Percentiles rank a stretch among this genome's conserved stretches.
Conservation (phyloP, 2,329 filamentous ascomycete genomes). For the Venturia aucupariae region DNA sequence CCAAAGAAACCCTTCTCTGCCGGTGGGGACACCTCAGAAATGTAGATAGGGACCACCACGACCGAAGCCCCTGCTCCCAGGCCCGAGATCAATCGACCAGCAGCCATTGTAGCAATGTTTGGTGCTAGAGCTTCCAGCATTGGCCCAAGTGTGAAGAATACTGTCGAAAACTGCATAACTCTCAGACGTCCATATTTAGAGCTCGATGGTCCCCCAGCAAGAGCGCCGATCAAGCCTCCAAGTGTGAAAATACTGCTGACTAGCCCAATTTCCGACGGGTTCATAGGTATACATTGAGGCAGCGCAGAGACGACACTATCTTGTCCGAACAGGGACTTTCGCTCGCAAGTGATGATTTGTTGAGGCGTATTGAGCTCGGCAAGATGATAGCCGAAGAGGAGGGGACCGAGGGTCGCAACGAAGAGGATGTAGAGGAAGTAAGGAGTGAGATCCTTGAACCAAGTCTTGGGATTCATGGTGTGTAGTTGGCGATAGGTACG, state of each 20-base stretch:
- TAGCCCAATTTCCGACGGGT: conserved; percentile 67
- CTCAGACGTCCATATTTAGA: conserved; percentile 65
- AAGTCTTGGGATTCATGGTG: conserved; percentile 30
- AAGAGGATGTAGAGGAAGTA: conserved; percentile 71
- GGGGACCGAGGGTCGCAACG: conserved; percentile 71
- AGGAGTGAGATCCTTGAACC: conserved; percentile 49
- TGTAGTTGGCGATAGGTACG: conserved; percentile 17
- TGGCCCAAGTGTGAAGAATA: conserved; percentile 70
- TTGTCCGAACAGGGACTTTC: conserved; percentile 34
- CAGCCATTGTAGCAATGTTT: conserved; percentile 55
- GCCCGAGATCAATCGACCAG: conserved; percentile 73
- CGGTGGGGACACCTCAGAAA: conserved; percentile 76
- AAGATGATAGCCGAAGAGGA: conserved; percentile 92
- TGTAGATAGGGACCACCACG: conserved; percentile 89
- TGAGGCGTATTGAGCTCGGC: conserved; percentile 89
- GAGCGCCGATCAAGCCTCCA: conserved; percentile 75
- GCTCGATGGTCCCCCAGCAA: conserved; percentile 70
- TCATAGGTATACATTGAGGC: conserved; percentile 83
- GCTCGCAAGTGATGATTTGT: conserved; percentile 82
- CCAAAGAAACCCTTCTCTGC: conserved; percentile 67
- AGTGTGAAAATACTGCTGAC: conserved; percentile 87
- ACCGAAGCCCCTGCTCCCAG: conserved; percentile 80
- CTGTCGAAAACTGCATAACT: conserved; percentile 66
- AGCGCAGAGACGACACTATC: conserved; percentile 33
- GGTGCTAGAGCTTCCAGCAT: conserved; percentile 63